A percentile compares a stretch with the other conserved stretches of the same genome.
Conservation (phyloP, 768 basidiomycete species). For the Psilocybe cubensis region DNA sequence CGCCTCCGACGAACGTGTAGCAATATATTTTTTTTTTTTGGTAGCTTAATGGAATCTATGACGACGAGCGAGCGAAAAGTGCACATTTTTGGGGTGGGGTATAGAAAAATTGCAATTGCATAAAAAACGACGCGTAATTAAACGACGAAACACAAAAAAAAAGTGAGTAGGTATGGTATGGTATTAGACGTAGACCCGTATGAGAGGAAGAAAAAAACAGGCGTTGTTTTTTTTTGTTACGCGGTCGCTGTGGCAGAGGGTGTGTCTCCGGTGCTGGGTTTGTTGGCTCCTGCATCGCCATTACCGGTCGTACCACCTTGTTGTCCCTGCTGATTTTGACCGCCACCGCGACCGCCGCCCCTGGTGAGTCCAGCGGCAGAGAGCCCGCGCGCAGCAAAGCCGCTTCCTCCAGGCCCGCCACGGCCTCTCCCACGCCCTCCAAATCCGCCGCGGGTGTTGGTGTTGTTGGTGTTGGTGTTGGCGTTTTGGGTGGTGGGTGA, state of each 20-base stretch:
- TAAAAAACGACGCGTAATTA: background rate
- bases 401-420: conserved; percentile 46
- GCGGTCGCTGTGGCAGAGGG: too few relatives aligned
- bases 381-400: conserved; percentile 68
- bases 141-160: too few relatives aligned
- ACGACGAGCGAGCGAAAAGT: too few relatives aligned
- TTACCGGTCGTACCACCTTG: too few relatives aligned
- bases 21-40: too few relatives aligned
- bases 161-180: background rate
- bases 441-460: conserved; percentile 25
- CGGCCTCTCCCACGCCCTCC: conserved; percentile 49
- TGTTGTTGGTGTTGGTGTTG: background rate
- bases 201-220: too few relatives aligned
- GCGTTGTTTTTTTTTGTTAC: too few relatives aligned
- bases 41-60: too few relatives aligned
- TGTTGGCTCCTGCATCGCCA: conserved; percentile 5
- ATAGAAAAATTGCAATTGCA: background rate
- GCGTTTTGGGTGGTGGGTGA: background rate
- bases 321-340: too few relatives aligned
- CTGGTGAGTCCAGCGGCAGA: conserved; percentile 70
- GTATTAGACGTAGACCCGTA: too few relatives aligned
- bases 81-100: too few relatives aligned
- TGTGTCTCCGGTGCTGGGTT: too few relatives aligned
- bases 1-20: conserved; percentile 15
- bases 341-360: conserved; percentile 16